A percentile compares a stretch with the other conserved stretches of the same genome.
These are phyloP conservation scores for Carex myosuroides DNA, from an alignment of 176 grass and related monocot species.

Conservation along the genomic window DNA sequence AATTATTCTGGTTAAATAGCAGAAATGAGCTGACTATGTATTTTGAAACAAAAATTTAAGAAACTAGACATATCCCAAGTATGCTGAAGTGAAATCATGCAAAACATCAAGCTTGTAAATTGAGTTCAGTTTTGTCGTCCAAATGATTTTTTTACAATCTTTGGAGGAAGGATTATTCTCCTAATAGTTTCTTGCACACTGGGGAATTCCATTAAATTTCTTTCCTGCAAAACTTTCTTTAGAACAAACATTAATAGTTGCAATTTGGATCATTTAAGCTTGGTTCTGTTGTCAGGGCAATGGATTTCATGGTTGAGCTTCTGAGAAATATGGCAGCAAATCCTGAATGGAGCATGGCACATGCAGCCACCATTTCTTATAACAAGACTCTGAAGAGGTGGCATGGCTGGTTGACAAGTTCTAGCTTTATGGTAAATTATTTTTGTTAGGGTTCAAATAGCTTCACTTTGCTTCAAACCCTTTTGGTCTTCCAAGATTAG, in stretches of 20 bases:
- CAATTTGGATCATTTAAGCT: background rate
- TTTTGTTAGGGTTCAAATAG: background rate
- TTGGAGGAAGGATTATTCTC: background rate
- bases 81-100: background rate
- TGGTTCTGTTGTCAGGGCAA: conserved; percentile 19
- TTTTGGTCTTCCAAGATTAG: background rate
- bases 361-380: conserved; percentile 28
- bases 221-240: background rate
- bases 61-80: background rate
- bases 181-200: background rate
- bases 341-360: conserved; percentile 32
- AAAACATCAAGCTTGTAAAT: background rate
- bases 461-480: background rate
- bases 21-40: background rate
- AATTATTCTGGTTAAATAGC: background rate
- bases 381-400: conserved; percentile 37
- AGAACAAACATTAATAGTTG: background rate
- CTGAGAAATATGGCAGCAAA: conserved; percentile 20
- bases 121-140: background rate
- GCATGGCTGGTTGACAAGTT: conserved; percentile 38
- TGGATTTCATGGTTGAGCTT: conserved; percentile 38
- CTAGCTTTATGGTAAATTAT: conserved; percentile 32
- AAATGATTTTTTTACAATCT: too few relatives aligned
- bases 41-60: background rate
- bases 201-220: background rate